phyloP scores from a whole-genome alignment of 192 early-diverging fungal species.

The Backusella australiensis region DNA sequence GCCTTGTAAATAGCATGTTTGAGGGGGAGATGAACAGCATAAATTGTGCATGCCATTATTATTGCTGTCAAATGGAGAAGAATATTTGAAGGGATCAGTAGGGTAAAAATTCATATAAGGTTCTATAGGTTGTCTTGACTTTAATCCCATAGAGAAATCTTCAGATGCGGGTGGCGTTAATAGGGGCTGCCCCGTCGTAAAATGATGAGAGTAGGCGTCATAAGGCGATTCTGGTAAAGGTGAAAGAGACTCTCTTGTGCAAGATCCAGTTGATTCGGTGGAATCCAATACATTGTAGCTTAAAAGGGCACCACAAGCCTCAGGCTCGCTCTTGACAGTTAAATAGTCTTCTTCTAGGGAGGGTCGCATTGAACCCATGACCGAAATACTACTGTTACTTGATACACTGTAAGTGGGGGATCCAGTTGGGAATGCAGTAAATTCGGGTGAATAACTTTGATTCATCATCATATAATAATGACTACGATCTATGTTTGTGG shows the following conservation, averaged over 20 bases:
- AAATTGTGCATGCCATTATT: neutral
- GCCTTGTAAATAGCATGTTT: neutral
- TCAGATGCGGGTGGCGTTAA: constrained; percentile 19
- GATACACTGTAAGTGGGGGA: constrained; percentile 18
- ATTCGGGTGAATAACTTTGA: constrained; percentile 9
- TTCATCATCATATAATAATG: constrained; percentile 3
- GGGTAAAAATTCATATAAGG: neutral
- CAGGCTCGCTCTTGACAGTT: neutral
- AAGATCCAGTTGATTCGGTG: neutral
- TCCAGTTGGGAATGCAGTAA: neutral
- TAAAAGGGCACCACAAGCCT: neutral
- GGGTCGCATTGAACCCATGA: constrained; percentile 2
- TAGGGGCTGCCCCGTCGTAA: constrained; percentile 8
- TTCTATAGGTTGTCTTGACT: neutral
- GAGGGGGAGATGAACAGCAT: neutral
- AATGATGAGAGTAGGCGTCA: constrained; percentile 19
- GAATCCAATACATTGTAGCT: neutral
- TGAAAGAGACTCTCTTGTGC: constrained; percentile 1
- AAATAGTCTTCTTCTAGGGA: constrained; percentile 5
- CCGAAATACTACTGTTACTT: constrained; percentile 2
- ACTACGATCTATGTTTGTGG: neutral
- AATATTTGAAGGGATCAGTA: neutral
- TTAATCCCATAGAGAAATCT: neutral
- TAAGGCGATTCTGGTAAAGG: constrained; percentile 19
- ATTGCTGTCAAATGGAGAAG: neutral